Evolutionary conservation across 768 basidiomycete species (phyloP).

Genomic region (Suillus subaureus): DNA sequence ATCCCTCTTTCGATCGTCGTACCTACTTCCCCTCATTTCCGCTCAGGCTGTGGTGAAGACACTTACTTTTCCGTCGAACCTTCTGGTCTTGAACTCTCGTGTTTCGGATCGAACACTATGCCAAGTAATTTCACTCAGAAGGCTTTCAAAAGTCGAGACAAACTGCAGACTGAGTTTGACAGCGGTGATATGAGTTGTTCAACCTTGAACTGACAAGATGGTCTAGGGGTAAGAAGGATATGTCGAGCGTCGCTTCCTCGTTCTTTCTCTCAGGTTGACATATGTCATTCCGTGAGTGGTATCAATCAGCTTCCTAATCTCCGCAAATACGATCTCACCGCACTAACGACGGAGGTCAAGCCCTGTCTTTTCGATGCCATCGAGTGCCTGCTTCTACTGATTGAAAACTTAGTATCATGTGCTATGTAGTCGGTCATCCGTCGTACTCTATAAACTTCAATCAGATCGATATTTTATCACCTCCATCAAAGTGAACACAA

Average conservation of each 20-base stretch:
- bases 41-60: background rate
- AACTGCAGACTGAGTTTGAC: background rate
- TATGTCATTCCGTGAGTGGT: background rate
- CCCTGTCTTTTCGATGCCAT: background rate
- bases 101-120: background rate
- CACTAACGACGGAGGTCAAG: background rate
- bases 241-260: background rate
- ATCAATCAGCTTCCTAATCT: background rate
- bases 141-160: background rate
- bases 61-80: background rate
- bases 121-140: background rate
- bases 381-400: background rate
- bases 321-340: background rate
- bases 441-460: background rate
- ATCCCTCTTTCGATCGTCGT: background rate
- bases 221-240: background rate
- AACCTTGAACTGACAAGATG: background rate
- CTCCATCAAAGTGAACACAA: background rate
- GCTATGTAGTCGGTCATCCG: background rate
- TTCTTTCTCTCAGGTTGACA: background rate
- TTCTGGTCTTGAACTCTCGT: background rate
- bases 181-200: background rate
- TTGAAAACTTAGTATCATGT: background rate
- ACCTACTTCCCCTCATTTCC: background rate
- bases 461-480: background rate